These are phyloP conservation scores for Chytriomyces sp. DNA, from an alignment of 192 early-diverging fungal genomes.

Conservation along the genomic window DNA sequence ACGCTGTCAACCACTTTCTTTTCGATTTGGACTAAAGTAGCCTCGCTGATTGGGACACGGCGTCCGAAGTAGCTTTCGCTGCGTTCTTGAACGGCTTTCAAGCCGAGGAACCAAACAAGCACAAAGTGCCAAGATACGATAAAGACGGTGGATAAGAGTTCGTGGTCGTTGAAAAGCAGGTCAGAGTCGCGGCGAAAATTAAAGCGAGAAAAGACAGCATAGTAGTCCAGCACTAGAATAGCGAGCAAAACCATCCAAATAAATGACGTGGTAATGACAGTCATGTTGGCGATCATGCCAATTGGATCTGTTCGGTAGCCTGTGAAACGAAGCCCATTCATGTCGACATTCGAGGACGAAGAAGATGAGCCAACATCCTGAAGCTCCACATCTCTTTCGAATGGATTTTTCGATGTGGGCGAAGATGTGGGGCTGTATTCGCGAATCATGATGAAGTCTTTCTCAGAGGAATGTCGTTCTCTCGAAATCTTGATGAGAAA, in stretches of 20 bases:
- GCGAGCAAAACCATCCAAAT: constrained; percentile 71
- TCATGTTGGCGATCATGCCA: constrained; percentile 58
- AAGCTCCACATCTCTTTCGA: constrained; percentile 33
- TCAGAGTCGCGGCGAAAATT: constrained; percentile 47
- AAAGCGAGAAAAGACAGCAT: constrained; percentile 59
- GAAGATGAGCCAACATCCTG: constrained; percentile 18
- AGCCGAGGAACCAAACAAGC: constrained; percentile 67
- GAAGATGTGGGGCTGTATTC: background rate
- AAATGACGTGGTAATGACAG: constrained; percentile 57
- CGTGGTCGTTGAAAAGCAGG: constrained; percentile 64
- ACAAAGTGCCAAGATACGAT: constrained; percentile 77
- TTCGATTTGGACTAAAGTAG: constrained; percentile 41
- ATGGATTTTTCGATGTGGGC: background rate
- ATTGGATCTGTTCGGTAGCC: constrained; percentile 65
- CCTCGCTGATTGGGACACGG: constrained; percentile 32
- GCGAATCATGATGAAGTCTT: background rate
- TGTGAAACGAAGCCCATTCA: constrained; percentile 52
- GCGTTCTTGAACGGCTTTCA: constrained; percentile 52
- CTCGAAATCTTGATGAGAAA: constrained; percentile 24
- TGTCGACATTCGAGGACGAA: background rate
- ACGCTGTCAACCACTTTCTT: constrained; percentile 36
- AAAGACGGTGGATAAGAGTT: constrained; percentile 65
- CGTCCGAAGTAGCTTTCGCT: constrained; percentile 77
- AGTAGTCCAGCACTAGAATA: constrained; percentile 75
- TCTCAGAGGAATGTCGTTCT: constrained; percentile 5